phyloP scores from a whole-genome alignment of 257 asterid species.

The Plectranthus barbatus region DNA sequence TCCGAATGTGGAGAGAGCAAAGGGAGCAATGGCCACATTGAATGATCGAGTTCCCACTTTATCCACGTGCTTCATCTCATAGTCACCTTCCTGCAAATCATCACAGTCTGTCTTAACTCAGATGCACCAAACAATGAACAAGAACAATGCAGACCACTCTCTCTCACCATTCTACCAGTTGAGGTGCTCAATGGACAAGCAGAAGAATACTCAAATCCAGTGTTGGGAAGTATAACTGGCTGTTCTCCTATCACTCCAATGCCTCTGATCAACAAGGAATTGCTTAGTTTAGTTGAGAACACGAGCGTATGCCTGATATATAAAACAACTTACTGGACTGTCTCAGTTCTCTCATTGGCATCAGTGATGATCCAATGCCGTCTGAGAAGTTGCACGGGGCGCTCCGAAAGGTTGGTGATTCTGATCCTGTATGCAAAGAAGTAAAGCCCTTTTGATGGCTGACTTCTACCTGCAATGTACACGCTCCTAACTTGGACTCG shows the following conservation, averaged over 20 bases:
- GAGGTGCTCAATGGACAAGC: conserved; percentile 83
- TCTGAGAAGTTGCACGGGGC: conserved; percentile 86
- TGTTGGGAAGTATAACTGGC: conserved; percentile 81
- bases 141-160: too few species aligned
- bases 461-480: conserved; percentile 69
- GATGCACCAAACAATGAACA: too few species aligned
- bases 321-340: conserved; percentile 76
- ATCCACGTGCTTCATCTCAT: conserved; percentile 74
- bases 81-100: conserved; percentile 54
- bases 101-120: not conserved
- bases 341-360: conserved; percentile 66
- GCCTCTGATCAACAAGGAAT: conserved; percentile 39
- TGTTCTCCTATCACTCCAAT: conserved; percentile 87
- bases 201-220: conserved; percentile 79
- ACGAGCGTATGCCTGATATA: too few species aligned
- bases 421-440: conserved; percentile 78
- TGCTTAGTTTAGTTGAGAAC: not conserved
- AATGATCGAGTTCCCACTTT: conserved; percentile 43
- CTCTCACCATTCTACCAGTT: conserved; percentile 87
- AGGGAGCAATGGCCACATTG: conserved; percentile 61
- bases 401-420: conserved; percentile 71
- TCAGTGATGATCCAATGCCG: conserved; percentile 92
- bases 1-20: conserved; percentile 50
- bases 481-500: conserved; percentile 88
- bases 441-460: conserved; percentile 70